Evolutionary conservation across 495 filamentous ascomycete species (phyloP).

Genomic region (Chaetomium fimeti): DNA sequence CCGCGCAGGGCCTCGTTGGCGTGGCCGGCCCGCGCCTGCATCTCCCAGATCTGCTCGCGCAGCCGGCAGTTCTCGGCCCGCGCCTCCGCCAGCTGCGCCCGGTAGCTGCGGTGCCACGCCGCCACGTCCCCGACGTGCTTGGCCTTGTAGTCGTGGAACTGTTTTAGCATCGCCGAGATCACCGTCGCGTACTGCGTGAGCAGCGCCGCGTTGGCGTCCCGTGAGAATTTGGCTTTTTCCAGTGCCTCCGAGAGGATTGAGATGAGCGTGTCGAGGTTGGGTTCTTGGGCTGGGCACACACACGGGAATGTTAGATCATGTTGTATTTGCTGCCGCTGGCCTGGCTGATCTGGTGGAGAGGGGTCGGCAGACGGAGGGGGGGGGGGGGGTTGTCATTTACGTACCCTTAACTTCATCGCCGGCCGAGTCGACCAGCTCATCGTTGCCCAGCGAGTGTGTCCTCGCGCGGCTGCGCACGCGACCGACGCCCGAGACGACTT

Average conservation of each 20-base stretch:
- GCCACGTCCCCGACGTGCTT: slow-evolving; percentile 52
- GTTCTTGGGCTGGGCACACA: slow-evolving; percentile 43
- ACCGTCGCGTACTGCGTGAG: slow-evolving; percentile 49
- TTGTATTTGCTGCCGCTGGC: neutral
- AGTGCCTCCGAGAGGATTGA: slow-evolving; percentile 53
- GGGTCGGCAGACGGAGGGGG: no score
- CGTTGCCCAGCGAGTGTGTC: slow-evolving; percentile 48
- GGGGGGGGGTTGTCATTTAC: neutral
- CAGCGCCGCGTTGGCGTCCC: slow-evolving; percentile 54
- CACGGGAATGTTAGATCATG: neutral
- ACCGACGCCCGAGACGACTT: slow-evolving; percentile 65
- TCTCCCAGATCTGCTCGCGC: slow-evolving; percentile 58
- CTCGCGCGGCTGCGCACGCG: slow-evolving; percentile 51
- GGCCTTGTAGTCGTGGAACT: slow-evolving; percentile 54
- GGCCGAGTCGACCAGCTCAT: slow-evolving; percentile 49
- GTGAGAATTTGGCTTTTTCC: slow-evolving; percentile 50
- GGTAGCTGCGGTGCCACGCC: slow-evolving; percentile 57
- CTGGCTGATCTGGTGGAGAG: no score
- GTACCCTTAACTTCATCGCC: slow-evolving; percentile 51
- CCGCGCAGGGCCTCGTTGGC: slow-evolving; percentile 51
- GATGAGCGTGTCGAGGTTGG: slow-evolving; percentile 52
- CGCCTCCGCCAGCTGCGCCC: slow-evolving; percentile 55
- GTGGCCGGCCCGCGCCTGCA: slow-evolving; percentile 50
- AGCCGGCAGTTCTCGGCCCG: slow-evolving; percentile 55
- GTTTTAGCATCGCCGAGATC: slow-evolving; percentile 48